A percentile compares a stretch with the other conserved stretches of the same genome.
These are phyloP conservation scores for Ceratorhiza oryzae-sativae DNA, from an alignment of 1,284 basidiomycete genomes.

Conservation along the genomic window DNA sequence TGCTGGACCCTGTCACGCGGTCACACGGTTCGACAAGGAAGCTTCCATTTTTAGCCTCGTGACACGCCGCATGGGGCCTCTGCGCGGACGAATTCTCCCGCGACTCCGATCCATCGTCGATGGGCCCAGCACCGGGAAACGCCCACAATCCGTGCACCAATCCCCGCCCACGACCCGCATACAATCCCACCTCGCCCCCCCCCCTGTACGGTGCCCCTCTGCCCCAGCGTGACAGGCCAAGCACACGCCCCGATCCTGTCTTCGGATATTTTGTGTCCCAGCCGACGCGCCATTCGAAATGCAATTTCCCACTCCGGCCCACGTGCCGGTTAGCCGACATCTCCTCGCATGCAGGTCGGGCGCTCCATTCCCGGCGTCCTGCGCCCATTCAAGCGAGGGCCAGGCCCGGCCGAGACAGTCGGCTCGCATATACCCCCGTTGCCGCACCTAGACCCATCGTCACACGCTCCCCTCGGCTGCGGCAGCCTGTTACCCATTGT, in stretches of 20 bases:
- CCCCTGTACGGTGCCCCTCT: neutral
- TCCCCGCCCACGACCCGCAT: neutral
- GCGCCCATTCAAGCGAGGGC: neutral
- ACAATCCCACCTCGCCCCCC: neutral
- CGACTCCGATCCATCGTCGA: neutral
- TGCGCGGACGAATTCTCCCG: neutral
- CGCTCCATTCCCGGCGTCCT: neutral
- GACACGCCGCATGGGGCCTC: neutral
- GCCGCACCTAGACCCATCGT: neutral
- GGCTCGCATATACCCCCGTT: neutral
- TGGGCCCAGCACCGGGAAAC: too few species aligned
- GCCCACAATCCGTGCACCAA: too few species aligned
- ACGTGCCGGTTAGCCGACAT: constrained; percentile 9
- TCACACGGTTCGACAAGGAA: neutral
- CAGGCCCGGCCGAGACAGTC: neutral
- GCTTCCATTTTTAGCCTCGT: neutral
- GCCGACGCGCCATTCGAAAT: constrained; percentile 2
- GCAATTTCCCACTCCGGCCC: constrained; percentile 2
- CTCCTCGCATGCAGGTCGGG: neutral
- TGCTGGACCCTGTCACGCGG: neutral
- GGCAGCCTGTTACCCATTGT: neutral
- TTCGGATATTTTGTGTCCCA: constrained; percentile 16
- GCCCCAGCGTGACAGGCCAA: constrained; percentile 7
- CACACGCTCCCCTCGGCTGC: neutral
- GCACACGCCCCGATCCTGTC: neutral